Evolutionary conservation across 495 filamentous ascomycete genomes (phyloP), one percentile per base, ranked within the genome.

Genomic region (Penicillium antarcticum): DNA sequence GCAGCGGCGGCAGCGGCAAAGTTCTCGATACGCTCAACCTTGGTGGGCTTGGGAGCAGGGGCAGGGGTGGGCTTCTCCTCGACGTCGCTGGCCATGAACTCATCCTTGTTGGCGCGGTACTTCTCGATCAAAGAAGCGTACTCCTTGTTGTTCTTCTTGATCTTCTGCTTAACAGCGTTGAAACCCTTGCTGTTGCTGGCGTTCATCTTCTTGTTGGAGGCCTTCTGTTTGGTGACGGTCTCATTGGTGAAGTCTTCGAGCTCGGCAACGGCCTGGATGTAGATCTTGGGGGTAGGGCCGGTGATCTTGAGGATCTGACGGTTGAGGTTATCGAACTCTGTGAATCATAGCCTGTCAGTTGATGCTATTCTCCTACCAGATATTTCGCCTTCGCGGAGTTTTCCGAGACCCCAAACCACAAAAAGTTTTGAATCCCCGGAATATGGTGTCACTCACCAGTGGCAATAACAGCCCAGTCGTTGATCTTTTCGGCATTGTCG

Each of bases 131-230:
- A 88, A 43, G 78, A 75, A 60, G 87, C 79, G 67, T 95, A 95
- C 31, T 95, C 91, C 75, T 95, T 92, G 82, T 96, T 97, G 77
- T 92, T 95, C 78, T 95, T 96, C 82, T 92, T 89, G 76, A 97
- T 89, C 69, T 86, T 86, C 72, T 99, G 94, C 76, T 96, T 95
- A 57, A 97, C 87, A 42, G 90, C 88, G 63, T 97, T 99, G 60
- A 99, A 81, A 61, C 91, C 90, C 75, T 91, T 88, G 51, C 91
- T 86, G 62, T 91, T 95, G 65, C 87, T 91, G 35, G 92, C 89
- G 70, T 97, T 99, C 92, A 97, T 95, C 80, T 97, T 97, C 84
- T 95, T 96, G 43, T 87, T 86, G 6, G 91, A 86, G 55, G 92
- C 87, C 76, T 97, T 99, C 69, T 96, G 90, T 77, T 96, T 96